Base-by-base conservation (phyloP, 345 rosid genomes). In the Punica granatum region DNA sequence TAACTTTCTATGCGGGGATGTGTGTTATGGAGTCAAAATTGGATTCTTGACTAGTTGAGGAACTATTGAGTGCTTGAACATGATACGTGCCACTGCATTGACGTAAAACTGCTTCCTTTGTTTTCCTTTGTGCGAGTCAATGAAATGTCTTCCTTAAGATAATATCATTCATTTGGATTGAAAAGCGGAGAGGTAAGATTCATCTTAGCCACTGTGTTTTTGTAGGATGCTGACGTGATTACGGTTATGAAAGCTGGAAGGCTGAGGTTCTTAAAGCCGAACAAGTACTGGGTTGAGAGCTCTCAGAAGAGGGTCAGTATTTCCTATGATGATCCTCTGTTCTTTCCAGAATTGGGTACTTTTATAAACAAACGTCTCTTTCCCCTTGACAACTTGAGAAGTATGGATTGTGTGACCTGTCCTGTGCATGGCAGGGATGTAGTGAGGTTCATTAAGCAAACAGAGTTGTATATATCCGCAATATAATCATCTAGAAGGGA, bases 301-400 rank as follows among this genome's bases (percentile, higher is more conserved):
- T 90, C 96, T 39, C 95, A 90, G 60, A 90, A 87, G 81, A 81
- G 97, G 90, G 98, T 92, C 67, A 72, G 83, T 70, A 32, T 25
- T 39, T 32, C 41, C n/a, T 43, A 65, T 6, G n/a, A 28, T 26
- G 28, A 67, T 23, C 25, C n/a, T 49, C n/a, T 25, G 39, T 43
- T 19, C 53, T 28, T 43, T 30, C 34, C 62, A 41, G 26, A 36
- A 13, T 3, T 53, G 31, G 28, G 5, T 2, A 11, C 32, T 23
- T 39, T n/a, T 1, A 39, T 14, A 33, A 26, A 60, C 35, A 59
- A 53, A 18, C 25, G 6, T 56, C 21, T 5, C 16, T 18, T 19
- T 34, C 32, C 31, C 65, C 25, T 43, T n/a, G 23, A 61, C 1
- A 28, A 13, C n/a, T 19, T 35, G 34, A n/a, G 44, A 23, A n/a